These are phyloP conservation scores for Saccharomycopsis fodiens DNA, from an alignment of 805 yeast species.

Conservation along the genomic window DNA sequence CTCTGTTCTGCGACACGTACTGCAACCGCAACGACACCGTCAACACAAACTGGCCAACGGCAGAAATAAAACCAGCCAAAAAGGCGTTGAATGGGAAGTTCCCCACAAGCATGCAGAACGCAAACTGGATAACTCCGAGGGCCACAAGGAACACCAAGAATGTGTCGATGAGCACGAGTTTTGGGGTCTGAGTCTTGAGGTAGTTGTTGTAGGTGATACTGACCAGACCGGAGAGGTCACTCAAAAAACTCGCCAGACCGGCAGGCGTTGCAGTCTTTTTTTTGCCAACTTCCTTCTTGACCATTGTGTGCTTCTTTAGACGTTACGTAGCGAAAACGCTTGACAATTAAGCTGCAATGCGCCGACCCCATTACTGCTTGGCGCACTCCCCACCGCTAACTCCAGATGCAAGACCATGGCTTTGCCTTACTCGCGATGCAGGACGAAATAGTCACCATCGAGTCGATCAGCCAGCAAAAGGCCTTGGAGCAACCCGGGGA, in stretches of 20 bases:
- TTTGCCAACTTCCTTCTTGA: slow-evolving; percentile 1
- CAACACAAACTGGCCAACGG: slow-evolving; percentile 94
- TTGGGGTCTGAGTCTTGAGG: slow-evolving; percentile 9
- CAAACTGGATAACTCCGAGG: slow-evolving; percentile 72
- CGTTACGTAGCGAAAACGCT: neutral
- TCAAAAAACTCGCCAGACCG: neutral
- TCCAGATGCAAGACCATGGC: too few species aligned
- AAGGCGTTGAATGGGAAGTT: slow-evolving; percentile 97
- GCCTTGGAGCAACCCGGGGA: neutral
- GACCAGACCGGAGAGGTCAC: slow-evolving; percentile 13
- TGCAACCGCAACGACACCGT: slow-evolving; percentile 80
- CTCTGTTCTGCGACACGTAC: slow-evolving; percentile 33
- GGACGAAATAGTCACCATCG: slow-evolving; percentile 5
- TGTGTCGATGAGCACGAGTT: slow-evolving; percentile 60
- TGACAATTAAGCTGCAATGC: neutral
- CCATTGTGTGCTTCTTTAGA: slow-evolving; percentile 2
- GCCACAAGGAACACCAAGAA: slow-evolving; percentile 69
- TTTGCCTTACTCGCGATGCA: too few species aligned
- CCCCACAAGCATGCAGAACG: slow-evolving; percentile 69
- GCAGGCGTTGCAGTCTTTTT: slow-evolving; percentile 2
- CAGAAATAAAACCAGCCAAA: slow-evolving; percentile 81
- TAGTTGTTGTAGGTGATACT: slow-evolving; percentile 14
- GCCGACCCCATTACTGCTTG: neutral
- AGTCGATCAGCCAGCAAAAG: slow-evolving; percentile 6
- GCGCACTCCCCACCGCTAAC: too few species aligned